Base-by-base conservation (phyloP, 495 filamentous ascomycete species). In the Penicillium cosmopolitanum region DNA sequence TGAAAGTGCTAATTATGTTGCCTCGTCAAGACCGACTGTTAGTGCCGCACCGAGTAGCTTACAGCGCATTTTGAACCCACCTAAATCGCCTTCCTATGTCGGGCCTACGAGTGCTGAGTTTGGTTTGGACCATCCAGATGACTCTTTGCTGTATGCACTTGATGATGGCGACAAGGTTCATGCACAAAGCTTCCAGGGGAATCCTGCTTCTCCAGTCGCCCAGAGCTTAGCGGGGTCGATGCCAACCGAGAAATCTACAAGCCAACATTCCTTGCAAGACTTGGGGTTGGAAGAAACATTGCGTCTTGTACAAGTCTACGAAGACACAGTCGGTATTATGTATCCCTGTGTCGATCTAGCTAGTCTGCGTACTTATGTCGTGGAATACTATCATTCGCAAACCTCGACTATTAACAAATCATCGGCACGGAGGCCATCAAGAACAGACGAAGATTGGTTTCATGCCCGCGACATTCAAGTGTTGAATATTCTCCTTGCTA, bases 251-350 rank as follows among this genome's bases (percentile, higher is more conserved):
- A 31, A 33, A 2, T 13, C 33, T n/a, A n/a, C 19, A 50, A 21
- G 59, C n/a, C 57, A 53, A 2, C 62, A 73, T 50, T 61, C 69
- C 2, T 40, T 75, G 13, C 56, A 28, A 10, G 46, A 53, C 23
- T 44, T 76, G 1, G 72, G 70, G 0, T 51, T 85, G 62, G 80
- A 87, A 42, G 89, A 96, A 61, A 83, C 89, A 48, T 66, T 90
- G 10, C 82, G 89, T 0, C 72, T 96, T 16, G 85, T 89, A 52
- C 73, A 82, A 6, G 80, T 93, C 0, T 90, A 90, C 66, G 87
- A 92, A 51, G 88, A 96, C 60, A 89, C 92, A 61, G 84, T 93
- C 50, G 88, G 89, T 13, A 74, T 90, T 44, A 93, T 94, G 90
- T 96, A 93, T 69, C 91, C 91, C 0, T 84, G 93, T 33, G 73